Base-by-base conservation (phyloP, 108 stramenopile species). In the Cyclotella cryptica region DNA sequence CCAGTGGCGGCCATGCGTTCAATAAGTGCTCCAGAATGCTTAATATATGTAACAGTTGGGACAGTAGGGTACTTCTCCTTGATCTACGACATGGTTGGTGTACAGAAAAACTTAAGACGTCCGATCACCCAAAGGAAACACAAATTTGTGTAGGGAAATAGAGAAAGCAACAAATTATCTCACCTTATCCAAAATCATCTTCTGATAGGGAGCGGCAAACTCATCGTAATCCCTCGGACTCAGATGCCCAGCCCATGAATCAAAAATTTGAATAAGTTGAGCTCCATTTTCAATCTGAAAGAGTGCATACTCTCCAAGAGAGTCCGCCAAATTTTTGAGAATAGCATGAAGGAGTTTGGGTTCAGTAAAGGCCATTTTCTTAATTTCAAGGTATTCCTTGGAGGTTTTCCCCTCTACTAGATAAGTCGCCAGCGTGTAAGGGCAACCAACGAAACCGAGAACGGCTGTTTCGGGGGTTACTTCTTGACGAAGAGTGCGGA, bases 201-300 rank as follows among this genome's bases (percentile, higher is more conserved):
- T 91, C 71, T 97, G 98, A 87, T 99, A 99, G 2, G 99, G 98
- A 47, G 95, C 87, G 18, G 97, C 96, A 85, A 98, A 98, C 45
- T 90, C 88, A 72, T 97, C 91, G 81, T 98, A 99, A 83, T 97
- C 94, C 13, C 88, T 84, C 12, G 97, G 89, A 67, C 89, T 85
- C 69, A 99, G 88, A 66, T 98, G 97, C 66, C 98, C 98, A 21
- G 98, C 99, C 97, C 97, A 98, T 22, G 93, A 94, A 79, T 99
- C 99, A 76, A 99, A 99, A 42, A 99, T 96, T 85, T 99, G 98
- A 77, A 99, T 97, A 44, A 98, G 81, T 74, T 98, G 97, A 30
- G 98, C 99, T 41, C 99, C 99, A 74, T 91, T 91, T 43, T 97
- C 96, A 69, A 98, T 94, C 75, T 99, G 98, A 77, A 85, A 98